Evolutionary conservation across 345 rosid species (phyloP).

Genomic region (Balakata baccata): DNA sequence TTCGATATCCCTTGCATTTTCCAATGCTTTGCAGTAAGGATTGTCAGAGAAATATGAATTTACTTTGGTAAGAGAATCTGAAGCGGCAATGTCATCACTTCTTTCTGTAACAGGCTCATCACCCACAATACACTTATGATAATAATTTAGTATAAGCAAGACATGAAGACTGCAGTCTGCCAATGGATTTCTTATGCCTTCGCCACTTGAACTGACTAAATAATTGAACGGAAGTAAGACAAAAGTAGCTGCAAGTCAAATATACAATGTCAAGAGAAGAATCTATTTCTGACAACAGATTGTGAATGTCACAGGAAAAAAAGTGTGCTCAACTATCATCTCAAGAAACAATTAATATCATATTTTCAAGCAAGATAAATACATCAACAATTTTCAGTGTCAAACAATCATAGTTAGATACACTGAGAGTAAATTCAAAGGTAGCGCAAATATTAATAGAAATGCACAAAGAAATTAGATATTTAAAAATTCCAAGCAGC

Average conservation of each 20-base stretch:
- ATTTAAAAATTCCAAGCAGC: neutral
- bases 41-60: conserved; percentile 54
- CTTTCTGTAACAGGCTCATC: conserved; percentile 55
- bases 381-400: neutral
- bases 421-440: neutral
- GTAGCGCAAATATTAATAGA: neutral
- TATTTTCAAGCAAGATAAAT: neutral
- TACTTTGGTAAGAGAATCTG: conserved; percentile 58
- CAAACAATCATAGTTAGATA: neutral
- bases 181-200: conserved; percentile 56
- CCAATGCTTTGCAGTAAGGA: conserved; percentile 79
- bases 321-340: neutral
- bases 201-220: conserved; percentile 65
- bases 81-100: conserved; percentile 58
- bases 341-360: too few relatives aligned
- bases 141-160: conserved; percentile 82
- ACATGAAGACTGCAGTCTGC: conserved; percentile 84
- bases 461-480: neutral
- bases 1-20: conserved; percentile 83
- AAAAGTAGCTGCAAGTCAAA: conserved; percentile 65
- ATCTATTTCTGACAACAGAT: neutral
- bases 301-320: neutral
- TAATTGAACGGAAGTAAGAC: conserved; percentile 83
- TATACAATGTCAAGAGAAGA: conserved; percentile 21
- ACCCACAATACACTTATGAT: conserved; percentile 55